Percentiles rank a stretch among this genome's conserved stretches.
Conservation (phyloP, 768 basidiomycete genomes). For the Exidia glandulosa region DNA sequence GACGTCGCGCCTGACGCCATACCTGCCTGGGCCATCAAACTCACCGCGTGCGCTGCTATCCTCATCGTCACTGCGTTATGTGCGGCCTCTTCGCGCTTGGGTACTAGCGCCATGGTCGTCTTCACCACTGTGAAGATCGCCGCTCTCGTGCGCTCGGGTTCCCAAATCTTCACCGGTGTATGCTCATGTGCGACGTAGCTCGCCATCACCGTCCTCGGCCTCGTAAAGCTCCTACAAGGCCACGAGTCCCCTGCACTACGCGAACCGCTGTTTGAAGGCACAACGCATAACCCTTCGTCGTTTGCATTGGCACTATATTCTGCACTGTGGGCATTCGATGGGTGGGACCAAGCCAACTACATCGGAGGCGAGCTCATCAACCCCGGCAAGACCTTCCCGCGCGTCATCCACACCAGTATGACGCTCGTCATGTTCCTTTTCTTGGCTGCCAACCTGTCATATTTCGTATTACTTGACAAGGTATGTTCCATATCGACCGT, state of each 20-base stretch:
- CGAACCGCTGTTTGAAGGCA: conserved; percentile 57
- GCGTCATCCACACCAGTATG: conserved; percentile 89
- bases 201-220: conserved; percentile 64
- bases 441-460: conserved; percentile 73
- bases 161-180: conserved; percentile 1
- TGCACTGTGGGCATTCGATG: conserved; percentile 91
- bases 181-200: conserved; percentile 8
- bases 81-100: conserved; percentile 63
- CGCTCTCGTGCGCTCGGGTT: conserved; percentile 43
- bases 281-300: conserved; percentile 66
- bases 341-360: conserved; percentile 91
- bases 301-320: conserved; percentile 95
- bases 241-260: conserved; percentile 57
- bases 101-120: conserved; percentile 73
- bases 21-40: conserved; percentile 85
- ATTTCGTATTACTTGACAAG: conserved; percentile 88
- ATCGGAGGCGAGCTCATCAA: conserved; percentile 82
- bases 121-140: conserved; percentile 81
- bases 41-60: conserved; percentile 69
- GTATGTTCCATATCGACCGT: conserved; percentile 21
- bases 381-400: conserved; percentile 77
- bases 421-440: conserved; percentile 68
- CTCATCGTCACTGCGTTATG: conserved; percentile 66
- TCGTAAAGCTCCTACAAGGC: conserved; percentile 65
- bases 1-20: conserved; percentile 68